Evolutionary conservation across 2,329 filamentous ascomycete genomes (phyloP), one percentile per base, ranked within the genome.

Genomic region (Didymella exigua): DNA sequence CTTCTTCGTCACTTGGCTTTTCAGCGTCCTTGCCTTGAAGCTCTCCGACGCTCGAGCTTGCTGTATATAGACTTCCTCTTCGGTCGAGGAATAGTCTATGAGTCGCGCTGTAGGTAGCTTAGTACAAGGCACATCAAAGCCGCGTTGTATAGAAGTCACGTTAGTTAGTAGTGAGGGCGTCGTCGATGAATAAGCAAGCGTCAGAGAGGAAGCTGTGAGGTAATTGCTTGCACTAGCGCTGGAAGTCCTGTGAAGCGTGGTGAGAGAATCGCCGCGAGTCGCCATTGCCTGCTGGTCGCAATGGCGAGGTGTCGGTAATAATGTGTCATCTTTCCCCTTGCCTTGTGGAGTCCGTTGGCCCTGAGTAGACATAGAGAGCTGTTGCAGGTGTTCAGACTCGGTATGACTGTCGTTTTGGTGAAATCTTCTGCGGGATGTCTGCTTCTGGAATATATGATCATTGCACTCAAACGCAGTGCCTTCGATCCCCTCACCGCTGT

Each of bases 201-300:
- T 36, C 2, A 6, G 16, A 10, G 18, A 21, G 8, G 14, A 5
- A 19, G 31, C 4, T 13, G 11, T 38, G 10, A 31, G 41, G 24
- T 44, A 9, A 26, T 24, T 23, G 19, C n/a, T 5, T n/a, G 23
- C 14, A 6, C 16, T 23, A 21, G 49, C 9, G 19, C 34, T 29
- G 23, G n/a, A 19, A 14, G 14, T 6, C 16, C n/a, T 14, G n/a
- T 18, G 1, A 16, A 13, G 26, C 23, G 23, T 31, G 16, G 49
- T 52, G 49, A 52, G 49, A 52, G 49, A 52, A 34, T 16, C 16
- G 34, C 27, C 19, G 24, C 26, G 24, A 23, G 19, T n/a, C 5
- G 11, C 26, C 19, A 19, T 43, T 13, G 13, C 3, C 10, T 5
- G 36, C 3, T 26, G 27, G 36, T 11, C 10, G 11, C 42, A 23